Conservation (phyloP, 805 yeast genomes). For the Kazachstania psychrophila region DNA sequence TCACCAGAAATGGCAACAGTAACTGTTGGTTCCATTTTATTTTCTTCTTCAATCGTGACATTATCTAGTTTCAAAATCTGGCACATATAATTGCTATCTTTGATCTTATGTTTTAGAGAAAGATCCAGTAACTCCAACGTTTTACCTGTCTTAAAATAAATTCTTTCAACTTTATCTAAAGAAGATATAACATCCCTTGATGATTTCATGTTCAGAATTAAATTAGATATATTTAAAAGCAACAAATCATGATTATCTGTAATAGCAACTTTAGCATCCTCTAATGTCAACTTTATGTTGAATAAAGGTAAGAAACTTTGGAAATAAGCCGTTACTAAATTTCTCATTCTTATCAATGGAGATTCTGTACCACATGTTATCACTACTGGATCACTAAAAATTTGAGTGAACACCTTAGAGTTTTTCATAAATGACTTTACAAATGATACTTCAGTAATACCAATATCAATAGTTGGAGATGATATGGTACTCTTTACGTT, state of each 20-base stretch:
- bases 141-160: slow-evolving; percentile 14
- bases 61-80: slow-evolving; percentile 17
- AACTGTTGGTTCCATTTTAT: slow-evolving; percentile 20
- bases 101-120: slow-evolving; percentile 16
- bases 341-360: not conserved
- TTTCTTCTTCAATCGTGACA: slow-evolving; percentile 14
- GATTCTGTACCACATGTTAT: slow-evolving; percentile 3
- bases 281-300: slow-evolving; percentile 31
- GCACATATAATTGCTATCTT: slow-evolving; percentile 9
- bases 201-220: slow-evolving; percentile 18
- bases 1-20: slow-evolving; percentile 13
- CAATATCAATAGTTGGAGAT: slow-evolving; percentile 38
- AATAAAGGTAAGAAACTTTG: slow-evolving; percentile 29
- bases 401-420: slow-evolving; percentile 20
- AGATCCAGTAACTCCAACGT: slow-evolving; percentile 19
- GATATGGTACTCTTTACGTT: slow-evolving; percentile 34
- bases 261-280: slow-evolving; percentile 32
- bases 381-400: slow-evolving; percentile 9
- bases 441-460: slow-evolving; percentile 33
- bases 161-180: slow-evolving; percentile 6
- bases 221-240: slow-evolving; percentile 25
- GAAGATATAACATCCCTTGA: slow-evolving; percentile 10
- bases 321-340: slow-evolving; percentile 8
- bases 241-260: slow-evolving; percentile 27
- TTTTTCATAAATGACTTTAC: slow-evolving; percentile 27